A percentile compares a stretch with the other conserved stretches of the same genome.
Evolutionary conservation across 140 eudicot genomes (phyloP).

Genomic region (Bidens hawaiensis): DNA sequence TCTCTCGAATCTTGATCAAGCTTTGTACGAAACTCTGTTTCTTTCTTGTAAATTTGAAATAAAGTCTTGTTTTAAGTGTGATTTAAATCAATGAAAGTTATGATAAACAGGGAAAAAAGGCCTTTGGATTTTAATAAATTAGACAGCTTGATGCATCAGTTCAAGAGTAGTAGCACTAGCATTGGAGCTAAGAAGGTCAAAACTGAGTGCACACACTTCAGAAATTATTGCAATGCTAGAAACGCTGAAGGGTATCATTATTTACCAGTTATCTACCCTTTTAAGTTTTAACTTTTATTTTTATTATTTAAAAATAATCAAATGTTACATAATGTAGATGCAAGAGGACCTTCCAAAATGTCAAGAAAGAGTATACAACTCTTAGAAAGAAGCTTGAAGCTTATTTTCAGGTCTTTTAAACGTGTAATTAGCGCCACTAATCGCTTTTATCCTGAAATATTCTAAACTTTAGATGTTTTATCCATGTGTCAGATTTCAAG

Average conservation of each 20-base stretch:
- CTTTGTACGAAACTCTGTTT: slow-evolving; percentile 45
- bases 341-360: slow-evolving; percentile 72
- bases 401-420: slow-evolving; percentile 81
- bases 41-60: not conserved
- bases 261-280: not conserved
- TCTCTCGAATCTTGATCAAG: slow-evolving; percentile 65
- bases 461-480: not conserved
- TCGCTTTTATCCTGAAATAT: not conserved
- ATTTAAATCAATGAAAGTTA: not conserved
- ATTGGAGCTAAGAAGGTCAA: slow-evolving; percentile 91
- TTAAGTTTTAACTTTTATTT: not conserved
- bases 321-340: slow-evolving; percentile 45
- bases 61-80: not conserved
- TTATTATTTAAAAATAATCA: not conserved
- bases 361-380: slow-evolving; percentile 77
- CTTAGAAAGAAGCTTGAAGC: slow-evolving; percentile 77
- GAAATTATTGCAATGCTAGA: slow-evolving; percentile 61
- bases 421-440: too few relatives aligned
- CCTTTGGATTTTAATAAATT: slow-evolving; percentile 65
- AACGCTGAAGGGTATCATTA: slow-evolving; percentile 69
- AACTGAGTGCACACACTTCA: slow-evolving; percentile 75
- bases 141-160: slow-evolving; percentile 76
- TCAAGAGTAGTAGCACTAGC: slow-evolving; percentile 87
- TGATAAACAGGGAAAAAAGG: slow-evolving; percentile 46
- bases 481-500: slow-evolving; percentile 55